These are phyloP conservation scores for Leishmania turanica DNA, from an alignment of 208 protist genomes.

Conservation along the genomic window DNA sequence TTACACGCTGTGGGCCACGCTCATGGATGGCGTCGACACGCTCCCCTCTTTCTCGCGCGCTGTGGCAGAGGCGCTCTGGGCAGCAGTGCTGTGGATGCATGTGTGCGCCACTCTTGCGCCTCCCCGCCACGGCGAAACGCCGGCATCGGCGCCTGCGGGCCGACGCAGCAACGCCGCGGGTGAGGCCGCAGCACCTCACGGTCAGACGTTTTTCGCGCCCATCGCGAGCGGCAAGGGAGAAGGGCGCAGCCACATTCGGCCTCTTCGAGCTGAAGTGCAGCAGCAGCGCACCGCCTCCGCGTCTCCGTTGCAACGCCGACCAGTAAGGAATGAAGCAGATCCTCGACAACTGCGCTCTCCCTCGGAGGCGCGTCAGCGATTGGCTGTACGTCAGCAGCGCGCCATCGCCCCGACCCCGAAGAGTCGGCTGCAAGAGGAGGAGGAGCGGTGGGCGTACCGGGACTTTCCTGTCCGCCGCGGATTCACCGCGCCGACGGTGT, in stretches of 20 bases:
- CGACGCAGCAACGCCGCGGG: neutral
- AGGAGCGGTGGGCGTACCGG: slow-evolving; percentile 32
- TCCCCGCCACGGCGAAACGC: neutral
- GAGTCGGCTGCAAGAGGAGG: neutral
- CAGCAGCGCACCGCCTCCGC: neutral
- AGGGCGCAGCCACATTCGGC: neutral
- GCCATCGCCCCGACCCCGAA: neutral
- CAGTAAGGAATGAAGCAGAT: neutral
- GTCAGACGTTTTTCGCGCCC: neutral
- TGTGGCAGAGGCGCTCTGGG: slow-evolving; percentile 20
- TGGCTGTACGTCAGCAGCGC: neutral
- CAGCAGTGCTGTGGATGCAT: slow-evolving; percentile 32
- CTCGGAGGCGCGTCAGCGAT: neutral
- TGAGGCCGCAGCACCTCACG: neutral
- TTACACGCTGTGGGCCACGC: slow-evolving; percentile 20
- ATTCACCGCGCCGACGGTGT: slow-evolving; percentile 30
- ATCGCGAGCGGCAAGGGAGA: neutral
- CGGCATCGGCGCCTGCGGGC: neutral
- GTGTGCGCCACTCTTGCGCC: neutral
- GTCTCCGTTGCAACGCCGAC: neutral
- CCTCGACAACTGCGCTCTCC: neutral
- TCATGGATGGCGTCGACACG: slow-evolving; percentile 8
- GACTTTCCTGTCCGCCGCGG: slow-evolving; percentile 1
- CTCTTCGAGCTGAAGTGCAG: neutral
- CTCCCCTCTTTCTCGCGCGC: slow-evolving; percentile 7